These are phyloP conservation scores for Colletotrichum zoysiae DNA, from an alignment of 2,329 filamentous ascomycete species.

Conservation along the genomic window DNA sequence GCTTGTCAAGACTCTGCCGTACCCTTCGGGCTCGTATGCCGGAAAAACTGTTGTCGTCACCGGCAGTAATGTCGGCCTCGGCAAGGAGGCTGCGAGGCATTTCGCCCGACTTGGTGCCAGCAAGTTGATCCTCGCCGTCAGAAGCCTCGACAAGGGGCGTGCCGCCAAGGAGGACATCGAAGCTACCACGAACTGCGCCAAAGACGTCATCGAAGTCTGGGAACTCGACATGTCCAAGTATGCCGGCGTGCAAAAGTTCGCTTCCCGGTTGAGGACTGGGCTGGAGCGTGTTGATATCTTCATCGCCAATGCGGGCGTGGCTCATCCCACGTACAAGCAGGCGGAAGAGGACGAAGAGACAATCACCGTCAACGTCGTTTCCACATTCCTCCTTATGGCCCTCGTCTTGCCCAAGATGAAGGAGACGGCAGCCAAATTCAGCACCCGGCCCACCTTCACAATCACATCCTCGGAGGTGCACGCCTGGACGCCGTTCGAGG, in stretches of 20 bases:
- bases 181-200: slow-evolving; percentile 43
- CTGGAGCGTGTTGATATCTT: slow-evolving; percentile 59
- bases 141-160: slow-evolving; percentile 41
- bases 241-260: slow-evolving; percentile 60
- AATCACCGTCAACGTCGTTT: slow-evolving; percentile 66
- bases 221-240: slow-evolving; percentile 62
- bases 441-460: slow-evolving; percentile 45
- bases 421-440: slow-evolving; percentile 48
- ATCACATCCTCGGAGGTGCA: slow-evolving; percentile 49
- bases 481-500: slow-evolving; percentile 46
- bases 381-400: slow-evolving; percentile 62
- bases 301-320: slow-evolving; percentile 58
- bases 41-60: slow-evolving; percentile 52
- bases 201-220: slow-evolving; percentile 61
- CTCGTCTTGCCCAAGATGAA: slow-evolving; percentile 65
- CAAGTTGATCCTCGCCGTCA: slow-evolving; percentile 42
- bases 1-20: slow-evolving; percentile 38
- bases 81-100: slow-evolving; percentile 52
- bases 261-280: slow-evolving; percentile 49
- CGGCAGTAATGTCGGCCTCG: slow-evolving; percentile 52
- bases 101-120: slow-evolving; percentile 41
- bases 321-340: slow-evolving; percentile 48
- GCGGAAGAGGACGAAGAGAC: slow-evolving; percentile 61
- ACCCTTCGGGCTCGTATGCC: slow-evolving; percentile 44
- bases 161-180: slow-evolving; percentile 55